Conservation (phyloP, 805 yeast species). For the Ogataea parapolymorpha region DNA sequence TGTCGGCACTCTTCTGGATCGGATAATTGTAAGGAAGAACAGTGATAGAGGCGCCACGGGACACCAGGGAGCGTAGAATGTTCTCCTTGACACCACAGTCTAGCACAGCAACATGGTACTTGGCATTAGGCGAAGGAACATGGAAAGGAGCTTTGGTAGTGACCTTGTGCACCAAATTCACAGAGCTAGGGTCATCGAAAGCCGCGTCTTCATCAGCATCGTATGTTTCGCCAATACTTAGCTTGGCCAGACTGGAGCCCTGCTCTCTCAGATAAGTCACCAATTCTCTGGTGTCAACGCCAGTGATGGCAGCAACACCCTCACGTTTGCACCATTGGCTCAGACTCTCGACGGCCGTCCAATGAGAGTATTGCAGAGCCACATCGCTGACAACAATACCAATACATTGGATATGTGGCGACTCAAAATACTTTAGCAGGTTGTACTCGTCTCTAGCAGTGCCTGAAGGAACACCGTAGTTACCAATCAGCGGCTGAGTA, state of each 20-base stretch:
- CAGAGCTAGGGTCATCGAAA: conserved; percentile 83
- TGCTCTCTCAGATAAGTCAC: conserved; percentile 92
- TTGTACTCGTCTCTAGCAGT: conserved; percentile 78
- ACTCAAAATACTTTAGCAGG: conserved; percentile 85
- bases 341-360: conserved; percentile 97
- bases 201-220: conserved; percentile 92
- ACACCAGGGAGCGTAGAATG: conserved; percentile 87
- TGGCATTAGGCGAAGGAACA: conserved; percentile 57
- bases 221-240: conserved; percentile 86
- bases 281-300: conserved; percentile 94
- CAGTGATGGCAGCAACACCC: conserved; percentile 94
- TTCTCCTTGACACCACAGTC: conserved; percentile 99
- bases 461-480: conserved; percentile 95
- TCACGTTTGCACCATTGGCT: conserved; percentile 96
- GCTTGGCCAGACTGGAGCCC: conserved; percentile 91
- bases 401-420: conserved; percentile 86
- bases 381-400: conserved; percentile 96
- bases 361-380: conserved; percentile 94
- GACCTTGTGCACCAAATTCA: conserved; percentile 88
- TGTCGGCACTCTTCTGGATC: conserved; percentile 82
- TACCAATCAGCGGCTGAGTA: conserved; percentile 96
- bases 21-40: conserved; percentile 97
- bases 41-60: conserved; percentile 94
- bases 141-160: conserved; percentile 95
- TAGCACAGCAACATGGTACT: conserved; percentile 82